A percentile compares a stretch with the other conserved stretches of the same genome.
Conservation (phyloP, 2,329 filamentous ascomycete species). For the Hymenoscyphus fructigenus region DNA sequence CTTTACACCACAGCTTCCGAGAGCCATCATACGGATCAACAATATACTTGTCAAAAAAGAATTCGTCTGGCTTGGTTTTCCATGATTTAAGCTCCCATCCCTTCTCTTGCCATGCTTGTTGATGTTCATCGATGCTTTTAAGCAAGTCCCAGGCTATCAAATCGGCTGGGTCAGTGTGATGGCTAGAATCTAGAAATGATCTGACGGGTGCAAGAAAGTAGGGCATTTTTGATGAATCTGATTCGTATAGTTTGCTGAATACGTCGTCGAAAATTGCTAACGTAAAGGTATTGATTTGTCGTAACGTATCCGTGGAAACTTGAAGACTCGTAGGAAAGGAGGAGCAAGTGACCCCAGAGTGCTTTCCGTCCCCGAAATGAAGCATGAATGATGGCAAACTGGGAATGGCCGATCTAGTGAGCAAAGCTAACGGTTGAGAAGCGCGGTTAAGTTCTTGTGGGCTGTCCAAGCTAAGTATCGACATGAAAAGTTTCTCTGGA, state of each 20-base stretch:
- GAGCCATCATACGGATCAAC: conserved; percentile 61
- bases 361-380: conserved; percentile 64
- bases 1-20: conserved; percentile 57
- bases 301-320: conserved; percentile 45
- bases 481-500: conserved; percentile 59
- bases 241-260: conserved; percentile 83
- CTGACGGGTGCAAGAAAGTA: conserved; percentile 76
- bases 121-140: conserved; percentile 38
- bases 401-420: conserved; percentile 68
- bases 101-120: conserved; percentile 40
- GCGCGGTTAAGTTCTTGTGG: conserved; percentile 55
- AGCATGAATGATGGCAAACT: conserved; percentile 66
- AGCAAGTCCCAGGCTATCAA: conserved; percentile 65
- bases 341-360: conserved; percentile 56
- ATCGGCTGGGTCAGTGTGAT: conserved; percentile 18
- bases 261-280: conserved; percentile 76
- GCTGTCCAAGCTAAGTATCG: conserved; percentile 57
- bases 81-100: conserved; percentile 34
- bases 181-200: conserved; percentile 10
- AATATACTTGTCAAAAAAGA: conserved; percentile 55
- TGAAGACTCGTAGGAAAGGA: conserved; percentile 46
- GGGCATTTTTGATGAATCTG: conserved; percentile 62
- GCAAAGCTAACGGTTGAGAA: conserved; percentile 65
- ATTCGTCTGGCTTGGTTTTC: conserved; percentile 42
- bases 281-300: conserved; percentile 68